Conservation (phyloP, 1,284 basidiomycete species). For the Marasmius oreades region DNA sequence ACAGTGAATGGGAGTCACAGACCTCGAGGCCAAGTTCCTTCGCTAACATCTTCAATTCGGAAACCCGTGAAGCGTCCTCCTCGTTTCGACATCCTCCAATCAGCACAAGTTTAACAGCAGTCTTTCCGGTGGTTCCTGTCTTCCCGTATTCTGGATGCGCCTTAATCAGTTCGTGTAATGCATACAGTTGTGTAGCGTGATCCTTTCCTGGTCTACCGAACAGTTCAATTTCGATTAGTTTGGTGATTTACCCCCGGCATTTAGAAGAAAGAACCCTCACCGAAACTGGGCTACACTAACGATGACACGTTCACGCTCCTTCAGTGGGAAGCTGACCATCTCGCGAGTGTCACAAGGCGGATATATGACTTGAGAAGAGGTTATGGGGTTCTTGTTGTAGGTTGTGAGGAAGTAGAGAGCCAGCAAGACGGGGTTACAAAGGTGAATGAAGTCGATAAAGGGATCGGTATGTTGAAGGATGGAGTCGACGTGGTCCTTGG, state of each 20-base stretch:
- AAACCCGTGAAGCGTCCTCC: slow-evolving; percentile 71
- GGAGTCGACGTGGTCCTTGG: slow-evolving; percentile 76
- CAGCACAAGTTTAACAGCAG: slow-evolving; percentile 56
- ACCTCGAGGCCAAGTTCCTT: slow-evolving; percentile 67
- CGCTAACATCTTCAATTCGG: slow-evolving; percentile 56
- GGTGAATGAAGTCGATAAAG: slow-evolving; percentile 42
- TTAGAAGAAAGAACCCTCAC: slow-evolving; percentile 46
- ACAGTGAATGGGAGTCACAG: too few relatives aligned
- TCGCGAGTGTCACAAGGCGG: slow-evolving; percentile 89
- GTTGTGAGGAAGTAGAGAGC: slow-evolving; percentile 22
- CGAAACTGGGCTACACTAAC: slow-evolving; percentile 91
- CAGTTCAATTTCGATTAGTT: too few relatives aligned
- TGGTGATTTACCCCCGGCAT: too few relatives aligned
- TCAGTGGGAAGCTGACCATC: slow-evolving; percentile 66
- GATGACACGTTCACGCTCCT: slow-evolving; percentile 62
- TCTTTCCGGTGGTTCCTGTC: slow-evolving; percentile 12
- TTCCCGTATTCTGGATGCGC: slow-evolving; percentile 53
- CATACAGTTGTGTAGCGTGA: slow-evolving; percentile 76
- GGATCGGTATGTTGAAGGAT: slow-evolving; percentile 59
- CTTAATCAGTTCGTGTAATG: slow-evolving; percentile 63
- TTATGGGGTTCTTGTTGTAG: slow-evolving; percentile 6
- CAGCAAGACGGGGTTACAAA: slow-evolving; percentile 27
- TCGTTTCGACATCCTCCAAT: slow-evolving; percentile 84
- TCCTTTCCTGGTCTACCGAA: slow-evolving; percentile 88
- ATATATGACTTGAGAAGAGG: slow-evolving; percentile 61